phyloP scores from a whole-genome alignment of 2,329 filamentous ascomycete genomes.

The Exophiala alcalophila region DNA sequence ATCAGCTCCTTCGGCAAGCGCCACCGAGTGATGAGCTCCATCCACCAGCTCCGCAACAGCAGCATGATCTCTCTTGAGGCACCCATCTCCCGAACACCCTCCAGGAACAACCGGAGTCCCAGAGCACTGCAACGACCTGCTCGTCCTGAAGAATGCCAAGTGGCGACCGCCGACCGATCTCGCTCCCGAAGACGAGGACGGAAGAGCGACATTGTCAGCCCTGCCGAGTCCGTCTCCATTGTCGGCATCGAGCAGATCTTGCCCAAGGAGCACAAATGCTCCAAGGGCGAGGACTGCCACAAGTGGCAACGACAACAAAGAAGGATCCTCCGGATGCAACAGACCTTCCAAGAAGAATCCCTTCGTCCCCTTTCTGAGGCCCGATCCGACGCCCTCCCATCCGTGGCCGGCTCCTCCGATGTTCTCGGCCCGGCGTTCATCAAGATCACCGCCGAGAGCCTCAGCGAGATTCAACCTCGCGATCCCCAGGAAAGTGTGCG shows the following conservation, averaged over 20 bases:
- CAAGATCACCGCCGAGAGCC: constrained; percentile 67
- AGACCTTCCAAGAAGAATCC: constrained; percentile 64
- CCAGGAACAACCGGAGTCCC: constrained; percentile 19
- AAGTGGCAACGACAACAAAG: constrained; percentile 80
- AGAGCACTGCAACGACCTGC: constrained; percentile 22
- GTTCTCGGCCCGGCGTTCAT: constrained; percentile 73
- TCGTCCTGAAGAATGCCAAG: constrained; percentile 25
- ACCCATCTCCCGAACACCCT: constrained; percentile 21
- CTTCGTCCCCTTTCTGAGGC: constrained; percentile 56
- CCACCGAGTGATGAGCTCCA: constrained; percentile 58
- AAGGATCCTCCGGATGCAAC: constrained; percentile 69
- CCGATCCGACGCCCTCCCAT: constrained; percentile 76
- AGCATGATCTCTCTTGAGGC: constrained; percentile 27
- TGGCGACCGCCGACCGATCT: constrained; percentile 24
- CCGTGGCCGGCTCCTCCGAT: constrained; percentile 87
- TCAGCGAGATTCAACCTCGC: constrained; percentile 65
- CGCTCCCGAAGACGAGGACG: constrained; percentile 32
- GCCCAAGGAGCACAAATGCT: constrained; percentile 78
- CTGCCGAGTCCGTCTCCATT: constrained; percentile 81
- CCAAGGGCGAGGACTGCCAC: constrained; percentile 79
- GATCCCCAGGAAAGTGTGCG: constrained; percentile 92
- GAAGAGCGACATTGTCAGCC: constrained; percentile 55
- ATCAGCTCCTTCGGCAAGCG: constrained; percentile 64
- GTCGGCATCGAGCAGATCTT: constrained; percentile 88
- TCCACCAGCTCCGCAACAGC: constrained; percentile 50